phyloP scores from a whole-genome alignment of 2,329 filamentous ascomycete species.

The Exophiala sideris region DNA sequence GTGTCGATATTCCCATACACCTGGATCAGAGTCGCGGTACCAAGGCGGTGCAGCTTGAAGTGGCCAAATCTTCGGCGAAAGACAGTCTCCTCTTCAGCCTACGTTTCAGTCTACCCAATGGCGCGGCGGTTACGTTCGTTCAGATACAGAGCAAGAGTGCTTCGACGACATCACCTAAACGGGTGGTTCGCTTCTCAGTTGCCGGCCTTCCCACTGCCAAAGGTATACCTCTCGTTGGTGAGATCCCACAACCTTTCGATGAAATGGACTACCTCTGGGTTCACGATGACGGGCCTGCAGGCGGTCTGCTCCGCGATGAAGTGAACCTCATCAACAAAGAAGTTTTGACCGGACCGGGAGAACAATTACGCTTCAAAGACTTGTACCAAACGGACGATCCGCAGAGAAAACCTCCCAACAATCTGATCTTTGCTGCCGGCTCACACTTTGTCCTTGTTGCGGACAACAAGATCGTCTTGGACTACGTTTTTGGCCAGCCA shows the following conservation, averaged over 20 bases:
- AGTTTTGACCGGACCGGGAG: not conserved
- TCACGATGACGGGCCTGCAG: not conserved
- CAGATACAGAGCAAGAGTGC: too few species aligned
- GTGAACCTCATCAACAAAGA: not conserved
- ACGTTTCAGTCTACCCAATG: too few species aligned
- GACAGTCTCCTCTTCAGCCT: too few species aligned
- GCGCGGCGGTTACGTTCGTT: too few species aligned
- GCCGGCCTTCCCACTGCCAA: too few species aligned
- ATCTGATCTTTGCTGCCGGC: not conserved
- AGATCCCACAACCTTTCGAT: conserved; percentile 20
- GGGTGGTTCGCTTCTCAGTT: too few species aligned
- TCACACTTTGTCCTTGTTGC: conserved; percentile 5
- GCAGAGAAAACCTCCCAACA: not conserved
- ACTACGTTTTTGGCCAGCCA: conserved; percentile 1
- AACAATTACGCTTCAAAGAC: not conserved
- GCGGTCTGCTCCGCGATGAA: not conserved
- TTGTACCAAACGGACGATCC: not conserved
- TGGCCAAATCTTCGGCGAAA: too few species aligned
- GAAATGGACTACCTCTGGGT: conserved; percentile 14
- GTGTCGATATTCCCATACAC: too few species aligned
- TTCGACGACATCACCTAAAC: too few species aligned
- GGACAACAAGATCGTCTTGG: not conserved
- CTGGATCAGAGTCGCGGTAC: too few species aligned
- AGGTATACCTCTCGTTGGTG: not conserved
- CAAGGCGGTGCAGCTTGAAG: too few species aligned